phyloP scores from a whole-genome alignment of 2,329 filamentous ascomycete genomes.

The Didymosphaeria variabile region DNA sequence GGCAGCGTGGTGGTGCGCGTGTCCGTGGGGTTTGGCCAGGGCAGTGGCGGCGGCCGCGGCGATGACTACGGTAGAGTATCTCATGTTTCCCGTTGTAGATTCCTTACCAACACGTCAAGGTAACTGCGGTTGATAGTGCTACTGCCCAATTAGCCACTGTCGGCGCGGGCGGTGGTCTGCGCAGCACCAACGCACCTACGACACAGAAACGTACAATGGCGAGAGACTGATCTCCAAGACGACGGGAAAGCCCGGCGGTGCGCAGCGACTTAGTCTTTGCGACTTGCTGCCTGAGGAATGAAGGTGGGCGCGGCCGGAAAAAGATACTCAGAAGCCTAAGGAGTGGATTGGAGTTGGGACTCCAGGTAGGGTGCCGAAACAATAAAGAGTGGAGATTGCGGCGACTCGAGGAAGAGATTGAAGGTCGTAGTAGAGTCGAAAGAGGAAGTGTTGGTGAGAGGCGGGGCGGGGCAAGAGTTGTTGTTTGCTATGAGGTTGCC shows the following conservation, averaged over 20 bases:
- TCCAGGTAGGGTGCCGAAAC: slow-evolving; percentile 35
- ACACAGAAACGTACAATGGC: neutral
- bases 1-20: slow-evolving; percentile 63
- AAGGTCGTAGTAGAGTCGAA: neutral
- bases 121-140: slow-evolving; percentile 6
- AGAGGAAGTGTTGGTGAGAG: slow-evolving; percentile 14
- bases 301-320: slow-evolving; percentile 24
- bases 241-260: slow-evolving; percentile 2
- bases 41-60: slow-evolving; percentile 57
- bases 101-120: slow-evolving; percentile 4
- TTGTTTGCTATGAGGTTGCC: slow-evolving; percentile 34
- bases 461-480: slow-evolving; percentile 14
- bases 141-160: slow-evolving; percentile 18
- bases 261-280: slow-evolving; percentile 17
- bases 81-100: slow-evolving; percentile 45
- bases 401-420: slow-evolving; percentile 16
- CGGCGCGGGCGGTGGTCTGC: neutral
- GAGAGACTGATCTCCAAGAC: neutral
- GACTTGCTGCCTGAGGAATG: slow-evolving; percentile 29
- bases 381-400: slow-evolving; percentile 27
- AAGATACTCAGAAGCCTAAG: slow-evolving; percentile 38
- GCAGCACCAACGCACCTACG: slow-evolving; percentile 11
- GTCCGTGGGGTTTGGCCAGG: slow-evolving; percentile 67
- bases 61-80: slow-evolving; percentile 44
- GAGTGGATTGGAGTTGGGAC: slow-evolving; percentile 45